phyloP scores from a whole-genome alignment of 2,329 filamentous ascomycete species.

The Dothiorella sarmentorum region DNA sequence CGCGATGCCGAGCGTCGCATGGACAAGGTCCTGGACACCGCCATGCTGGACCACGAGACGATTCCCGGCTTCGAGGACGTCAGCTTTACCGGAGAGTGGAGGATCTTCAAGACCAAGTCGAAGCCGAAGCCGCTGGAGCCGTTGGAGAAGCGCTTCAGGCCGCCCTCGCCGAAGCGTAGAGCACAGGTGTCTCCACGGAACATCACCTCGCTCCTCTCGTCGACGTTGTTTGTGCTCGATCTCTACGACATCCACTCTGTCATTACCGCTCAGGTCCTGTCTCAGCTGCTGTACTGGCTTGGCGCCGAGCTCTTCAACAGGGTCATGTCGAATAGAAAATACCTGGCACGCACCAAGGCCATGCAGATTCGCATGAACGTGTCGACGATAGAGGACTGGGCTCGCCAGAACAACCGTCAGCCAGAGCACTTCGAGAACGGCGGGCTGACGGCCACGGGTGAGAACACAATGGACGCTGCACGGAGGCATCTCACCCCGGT shows the following conservation, averaged over 20 bases:
- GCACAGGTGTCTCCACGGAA: slow-evolving; percentile 91
- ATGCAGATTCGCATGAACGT: slow-evolving; percentile 99
- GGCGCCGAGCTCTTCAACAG: slow-evolving; percentile 95
- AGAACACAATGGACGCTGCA: slow-evolving; percentile 80
- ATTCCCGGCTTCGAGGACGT: slow-evolving; percentile 97
- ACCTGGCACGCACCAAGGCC: slow-evolving; percentile 91
- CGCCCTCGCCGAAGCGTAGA: slow-evolving; percentile 87
- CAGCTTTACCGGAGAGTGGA: slow-evolving; percentile 97
- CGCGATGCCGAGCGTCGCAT: slow-evolving; percentile 91
- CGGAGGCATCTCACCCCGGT: slow-evolving; percentile 82
- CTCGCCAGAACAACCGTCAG: slow-evolving; percentile 84
- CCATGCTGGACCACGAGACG: slow-evolving; percentile 96
- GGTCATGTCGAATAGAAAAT: slow-evolving; percentile 94
- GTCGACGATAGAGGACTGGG: slow-evolving; percentile 93
- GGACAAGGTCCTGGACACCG: slow-evolving; percentile 89
- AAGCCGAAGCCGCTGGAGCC: slow-evolving; percentile 83
- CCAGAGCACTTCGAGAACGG: slow-evolving; percentile 95
- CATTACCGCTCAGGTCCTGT: slow-evolving; percentile 85
- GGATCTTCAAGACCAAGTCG: slow-evolving; percentile 86
- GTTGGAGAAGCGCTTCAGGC: slow-evolving; percentile 82
- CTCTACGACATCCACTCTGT: slow-evolving; percentile 99
- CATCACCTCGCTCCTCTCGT: slow-evolving; percentile 91
- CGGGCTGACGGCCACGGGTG: slow-evolving; percentile 78
- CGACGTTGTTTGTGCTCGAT: slow-evolving; percentile 93
- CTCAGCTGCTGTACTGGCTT: slow-evolving; percentile 94